Conservation (phyloP, 768 basidiomycete genomes). For the Leucocoprinus birnbaumii region DNA sequence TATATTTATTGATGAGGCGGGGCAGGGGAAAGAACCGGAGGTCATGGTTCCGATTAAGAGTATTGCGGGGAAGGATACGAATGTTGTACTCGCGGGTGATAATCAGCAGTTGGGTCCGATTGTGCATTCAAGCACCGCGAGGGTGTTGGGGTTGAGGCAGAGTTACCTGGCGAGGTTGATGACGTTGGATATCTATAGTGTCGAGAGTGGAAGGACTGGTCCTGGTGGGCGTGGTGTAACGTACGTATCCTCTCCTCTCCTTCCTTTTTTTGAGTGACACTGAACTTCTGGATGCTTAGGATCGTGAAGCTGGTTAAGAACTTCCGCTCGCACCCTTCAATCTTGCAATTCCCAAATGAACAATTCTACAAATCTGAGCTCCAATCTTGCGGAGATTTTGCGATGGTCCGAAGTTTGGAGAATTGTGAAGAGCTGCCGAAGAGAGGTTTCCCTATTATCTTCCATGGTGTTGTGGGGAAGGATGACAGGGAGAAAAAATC, state of each 20-base stretch:
- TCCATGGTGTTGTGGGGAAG: slow-evolving; percentile 51
- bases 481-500: slow-evolving; percentile 54
- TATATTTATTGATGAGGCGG: slow-evolving; percentile 65
- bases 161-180: slow-evolving; percentile 55
- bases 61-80: slow-evolving; percentile 41
- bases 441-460: slow-evolving; percentile 51
- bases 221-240: slow-evolving; percentile 32
- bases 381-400: slow-evolving; percentile 39
- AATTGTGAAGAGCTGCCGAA: slow-evolving; percentile 35
- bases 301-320: slow-evolving; percentile 61
- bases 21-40: slow-evolving; percentile 61
- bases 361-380: slow-evolving; percentile 55
- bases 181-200: slow-evolving; percentile 33
- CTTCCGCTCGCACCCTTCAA: slow-evolving; percentile 53
- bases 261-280: not conserved
- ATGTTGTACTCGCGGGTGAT: slow-evolving; percentile 57
- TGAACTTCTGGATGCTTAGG: slow-evolving; percentile 24
- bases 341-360: slow-evolving; percentile 56
- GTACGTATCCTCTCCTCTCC: slow-evolving; percentile 21
- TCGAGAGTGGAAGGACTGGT: slow-evolving; percentile 20
- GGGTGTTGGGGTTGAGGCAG: slow-evolving; percentile 42
- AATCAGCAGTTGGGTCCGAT: slow-evolving; percentile 63
- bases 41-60: slow-evolving; percentile 54
- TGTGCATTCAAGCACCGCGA: slow-evolving; percentile 44
- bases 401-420: slow-evolving; percentile 36